Base-by-base conservation (phyloP, 352 stramenopile species). In the Aphanomyces cochlioides region DNA sequence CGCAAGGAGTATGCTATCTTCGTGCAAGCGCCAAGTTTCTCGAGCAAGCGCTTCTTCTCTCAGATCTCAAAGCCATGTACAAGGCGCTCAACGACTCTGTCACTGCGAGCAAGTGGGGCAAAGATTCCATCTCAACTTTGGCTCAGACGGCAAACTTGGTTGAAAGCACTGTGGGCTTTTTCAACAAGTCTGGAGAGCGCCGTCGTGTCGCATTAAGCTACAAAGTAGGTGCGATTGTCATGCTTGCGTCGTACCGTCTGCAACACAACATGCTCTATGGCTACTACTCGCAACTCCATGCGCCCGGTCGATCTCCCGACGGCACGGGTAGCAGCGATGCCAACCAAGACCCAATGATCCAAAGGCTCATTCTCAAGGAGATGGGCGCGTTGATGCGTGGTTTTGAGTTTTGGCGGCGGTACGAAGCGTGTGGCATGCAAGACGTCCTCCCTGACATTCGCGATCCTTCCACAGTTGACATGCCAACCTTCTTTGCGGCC, bases 371-470 rank as follows among this genome's bases (percentile, higher is more conserved):
- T 59, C 73, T 95, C 34, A 93, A 92, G 70, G 85, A 93, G 66
- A 91, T 93, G 85, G 87, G 93, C 68, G 83, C 90, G 53, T 88
- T 85, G 38, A 74, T 95, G 69, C 87, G 85, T 28, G 87, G 87
- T 7, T 95, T 93, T 47, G 87, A 95, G 66, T 92, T 93, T 82
- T 95, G 87, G 87, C 80, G 82, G 56, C 85, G 83, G 47, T 95
- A 90, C 67, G 87, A 95, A 72, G 47, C 45, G 43, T 64, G 77
- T 15, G 90, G 79, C 69, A 83, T 82, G 13, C 75, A 90, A 47
- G 77, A 74, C 19, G 87, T 95, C 67, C 69, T 95, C 4, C 85
- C 87, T n/a, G 77, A 79, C 10, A 82, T 93, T 58, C 83, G 77
- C 72, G 90, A 93, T 59, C 87, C 87, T 2, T 78, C 82, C 37